Percentiles rank a stretch among this genome's conserved stretches.
These are phyloP conservation scores for Rhipidocladum racemiflorum DNA, from an alignment of 176 grass and related monocot genomes.

Conservation along the genomic window DNA sequence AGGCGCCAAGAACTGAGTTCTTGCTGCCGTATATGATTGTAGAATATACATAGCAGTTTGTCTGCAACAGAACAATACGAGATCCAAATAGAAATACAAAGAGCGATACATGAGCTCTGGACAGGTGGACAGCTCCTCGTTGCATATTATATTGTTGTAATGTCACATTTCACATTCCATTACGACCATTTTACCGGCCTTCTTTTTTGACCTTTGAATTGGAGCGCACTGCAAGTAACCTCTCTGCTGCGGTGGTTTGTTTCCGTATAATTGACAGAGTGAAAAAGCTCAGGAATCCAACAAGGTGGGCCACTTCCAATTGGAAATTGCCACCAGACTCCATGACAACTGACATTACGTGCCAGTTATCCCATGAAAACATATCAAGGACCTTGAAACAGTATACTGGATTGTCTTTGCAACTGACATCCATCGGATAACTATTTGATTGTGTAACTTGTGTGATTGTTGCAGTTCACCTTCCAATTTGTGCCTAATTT, in stretches of 20 bases:
- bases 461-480: constrained; percentile 24
- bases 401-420: neutral
- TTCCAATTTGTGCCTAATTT: constrained; percentile 29
- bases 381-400: constrained; percentile 14
- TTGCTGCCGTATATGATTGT: neutral
- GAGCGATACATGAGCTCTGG: neutral
- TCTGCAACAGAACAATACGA: neutral
- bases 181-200: neutral
- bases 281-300: constrained; percentile 35
- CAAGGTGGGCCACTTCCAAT: constrained; percentile 20
- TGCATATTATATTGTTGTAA: constrained; percentile 18
- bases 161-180: constrained; percentile 20
- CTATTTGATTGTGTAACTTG: constrained; percentile 7
- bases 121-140: neutral
- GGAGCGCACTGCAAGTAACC: constrained; percentile 25
- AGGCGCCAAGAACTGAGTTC: constrained; percentile 11
- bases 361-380: constrained; percentile 16
- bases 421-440: constrained; percentile 18
- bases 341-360: constrained; percentile 28
- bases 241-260: constrained; percentile 11
- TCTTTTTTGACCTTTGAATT: neutral
- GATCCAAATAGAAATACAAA: neutral
- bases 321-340: constrained; percentile 21
- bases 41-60: neutral
- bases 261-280: neutral